phyloP scores from a whole-genome alignment of 108 stramenopile genomes.

The Cyclotella sp. region DNA sequence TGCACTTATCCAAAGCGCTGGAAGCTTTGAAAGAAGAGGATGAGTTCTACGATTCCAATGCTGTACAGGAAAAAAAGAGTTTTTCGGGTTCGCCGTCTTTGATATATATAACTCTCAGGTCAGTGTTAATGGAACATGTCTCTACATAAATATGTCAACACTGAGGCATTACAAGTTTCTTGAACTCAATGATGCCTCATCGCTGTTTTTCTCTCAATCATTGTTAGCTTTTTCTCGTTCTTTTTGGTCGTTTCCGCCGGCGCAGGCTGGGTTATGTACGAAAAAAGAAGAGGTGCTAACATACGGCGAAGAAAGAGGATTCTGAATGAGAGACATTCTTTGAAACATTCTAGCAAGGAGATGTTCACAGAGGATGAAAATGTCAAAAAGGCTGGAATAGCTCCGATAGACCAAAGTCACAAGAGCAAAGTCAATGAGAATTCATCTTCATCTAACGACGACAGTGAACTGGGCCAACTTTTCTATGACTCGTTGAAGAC shows the following conservation, averaged over 20 bases:
- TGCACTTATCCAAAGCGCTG: neutral
- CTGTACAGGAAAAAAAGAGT: neutral
- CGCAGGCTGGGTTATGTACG: slow-evolving; percentile 4
- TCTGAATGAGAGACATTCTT: neutral
- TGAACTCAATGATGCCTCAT: neutral
- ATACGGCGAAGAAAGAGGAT: neutral
- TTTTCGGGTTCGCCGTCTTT: neutral
- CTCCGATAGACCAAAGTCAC: neutral
- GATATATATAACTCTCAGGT: neutral
- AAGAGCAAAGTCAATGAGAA: neutral
- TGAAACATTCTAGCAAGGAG: neutral
- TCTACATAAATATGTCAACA: no score
- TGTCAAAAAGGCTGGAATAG: no score
- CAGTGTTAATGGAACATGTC: neutral
- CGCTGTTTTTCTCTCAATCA: neutral
- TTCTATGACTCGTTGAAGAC: neutral
- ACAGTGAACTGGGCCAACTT: neutral
- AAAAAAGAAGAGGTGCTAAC: neutral
- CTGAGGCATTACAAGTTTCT: neutral
- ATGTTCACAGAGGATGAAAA: neutral
- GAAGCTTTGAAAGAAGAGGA: neutral
- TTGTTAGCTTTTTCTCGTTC: neutral
- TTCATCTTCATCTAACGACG: neutral
- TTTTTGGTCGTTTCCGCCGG: neutral
- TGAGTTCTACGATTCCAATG: neutral